Conservation (phyloP, 371 early-diverging fungal genomes). For the Mortierella sp. region DNA sequence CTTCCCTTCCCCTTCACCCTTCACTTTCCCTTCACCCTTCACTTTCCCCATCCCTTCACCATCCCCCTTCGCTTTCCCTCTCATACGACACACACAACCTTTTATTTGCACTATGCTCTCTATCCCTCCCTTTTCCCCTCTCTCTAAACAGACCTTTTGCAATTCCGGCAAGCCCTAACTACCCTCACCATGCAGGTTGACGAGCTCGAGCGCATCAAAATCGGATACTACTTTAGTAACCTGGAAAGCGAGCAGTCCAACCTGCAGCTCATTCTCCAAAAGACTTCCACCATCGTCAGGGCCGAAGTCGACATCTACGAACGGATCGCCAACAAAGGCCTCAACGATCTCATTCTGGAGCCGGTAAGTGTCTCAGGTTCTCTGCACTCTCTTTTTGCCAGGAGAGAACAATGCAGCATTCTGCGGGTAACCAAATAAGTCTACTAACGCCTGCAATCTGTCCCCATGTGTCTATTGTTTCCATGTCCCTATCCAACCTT, state of each 20-base stretch:
- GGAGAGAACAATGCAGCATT: background rate
- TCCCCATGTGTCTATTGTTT: background rate
- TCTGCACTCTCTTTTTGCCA: background rate
- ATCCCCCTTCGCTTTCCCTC: background rate
- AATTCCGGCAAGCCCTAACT: constrained; percentile 58
- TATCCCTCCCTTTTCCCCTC: background rate
- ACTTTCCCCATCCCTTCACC: too few species aligned
- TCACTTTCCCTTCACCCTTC: too few species aligned
- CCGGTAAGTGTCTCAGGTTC: constrained; percentile 42
- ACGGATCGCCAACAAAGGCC: constrained; percentile 60
- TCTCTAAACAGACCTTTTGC: constrained; percentile 50
- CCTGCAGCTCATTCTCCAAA: constrained; percentile 56
- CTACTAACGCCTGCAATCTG: background rate
- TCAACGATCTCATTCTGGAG: constrained; percentile 61
- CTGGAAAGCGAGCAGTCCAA: constrained; percentile 60
- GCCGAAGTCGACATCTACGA: constrained; percentile 66
- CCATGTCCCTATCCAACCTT: background rate
- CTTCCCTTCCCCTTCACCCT: too few species aligned
- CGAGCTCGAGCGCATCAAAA: constrained; percentile 61
- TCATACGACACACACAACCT: background rate
- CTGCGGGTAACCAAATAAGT: background rate
- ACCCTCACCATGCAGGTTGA: constrained; percentile 62
- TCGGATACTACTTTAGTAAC: constrained; percentile 58
- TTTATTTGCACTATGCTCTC: background rate
- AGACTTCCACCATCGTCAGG: constrained; percentile 59